Evolutionary conservation across 1,139 yeast species (phyloP).

Genomic region (Kodamaea derodonti): DNA sequence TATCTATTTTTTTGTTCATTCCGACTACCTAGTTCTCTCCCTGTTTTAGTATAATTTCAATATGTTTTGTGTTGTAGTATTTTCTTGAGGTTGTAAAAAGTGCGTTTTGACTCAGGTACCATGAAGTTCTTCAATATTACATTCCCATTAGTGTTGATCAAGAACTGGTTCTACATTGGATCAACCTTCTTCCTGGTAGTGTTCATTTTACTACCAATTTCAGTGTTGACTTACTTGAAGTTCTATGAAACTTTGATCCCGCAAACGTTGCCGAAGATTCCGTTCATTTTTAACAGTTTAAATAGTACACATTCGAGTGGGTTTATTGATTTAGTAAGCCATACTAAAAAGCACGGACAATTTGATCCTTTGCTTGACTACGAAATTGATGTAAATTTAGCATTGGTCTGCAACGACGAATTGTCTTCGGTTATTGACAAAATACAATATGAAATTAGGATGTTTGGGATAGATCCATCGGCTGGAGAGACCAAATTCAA

Average conservation of each 20-base stretch:
- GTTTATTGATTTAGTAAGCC: slow-evolving; percentile 10
- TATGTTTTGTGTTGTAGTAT: background rate
- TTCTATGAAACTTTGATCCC: slow-evolving; percentile 37
- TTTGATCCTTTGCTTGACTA: slow-evolving; percentile 14
- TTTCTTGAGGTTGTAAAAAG: background rate
- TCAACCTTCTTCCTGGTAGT: slow-evolving; percentile 11
- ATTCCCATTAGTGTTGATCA: slow-evolving; percentile 8
- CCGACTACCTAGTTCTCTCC: background rate
- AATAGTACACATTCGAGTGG: slow-evolving; percentile 12
- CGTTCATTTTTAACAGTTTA: slow-evolving; percentile 12
- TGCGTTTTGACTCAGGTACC: background rate
- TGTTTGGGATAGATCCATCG: background rate
- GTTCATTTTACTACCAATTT: slow-evolving; percentile 33
- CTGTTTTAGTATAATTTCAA: background rate
- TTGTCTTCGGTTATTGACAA: slow-evolving; percentile 8
- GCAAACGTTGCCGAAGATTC: slow-evolving; percentile 22
- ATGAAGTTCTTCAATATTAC: background rate
- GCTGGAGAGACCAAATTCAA: slow-evolving; percentile 2
- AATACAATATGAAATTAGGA: slow-evolving; percentile 7
- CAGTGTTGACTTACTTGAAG: slow-evolving; percentile 32
- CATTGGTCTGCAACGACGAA: slow-evolving; percentile 27
- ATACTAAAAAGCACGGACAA: slow-evolving; percentile 8
- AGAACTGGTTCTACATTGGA: slow-evolving; percentile 10
- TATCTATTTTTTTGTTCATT: too few relatives aligned
- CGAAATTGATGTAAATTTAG: slow-evolving; percentile 20